Percentiles rank a stretch among this genome's conserved stretches.
Conservation (phyloP, 2,329 filamentous ascomycete genomes). For the Aspergillus carbonarius region DNA sequence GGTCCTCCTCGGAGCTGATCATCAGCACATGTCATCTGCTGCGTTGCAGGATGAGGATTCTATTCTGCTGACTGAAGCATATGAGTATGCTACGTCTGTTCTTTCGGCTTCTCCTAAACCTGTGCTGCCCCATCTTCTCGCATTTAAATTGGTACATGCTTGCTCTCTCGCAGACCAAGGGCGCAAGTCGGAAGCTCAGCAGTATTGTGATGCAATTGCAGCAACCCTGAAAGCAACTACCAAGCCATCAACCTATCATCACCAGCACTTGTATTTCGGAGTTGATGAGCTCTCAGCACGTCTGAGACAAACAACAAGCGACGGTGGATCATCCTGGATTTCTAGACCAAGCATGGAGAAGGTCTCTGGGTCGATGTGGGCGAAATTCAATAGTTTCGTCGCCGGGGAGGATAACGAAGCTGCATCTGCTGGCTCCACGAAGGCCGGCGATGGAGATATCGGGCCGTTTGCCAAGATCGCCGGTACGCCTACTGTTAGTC, state of each 20-base stretch:
- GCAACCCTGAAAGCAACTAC: conserved; percentile 76
- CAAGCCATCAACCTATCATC: conserved; percentile 82
- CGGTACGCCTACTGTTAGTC: conserved; percentile 71
- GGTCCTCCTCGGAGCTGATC: conserved; percentile 82
- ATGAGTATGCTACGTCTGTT: conserved; percentile 83
- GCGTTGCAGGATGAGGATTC: conserved; percentile 79
- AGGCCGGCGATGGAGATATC: conserved; percentile 58
- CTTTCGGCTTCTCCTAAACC: conserved; percentile 57
- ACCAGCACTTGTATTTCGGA: conserved; percentile 68
- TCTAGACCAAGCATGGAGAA: conserved; percentile 95
- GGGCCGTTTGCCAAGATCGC: conserved; percentile 83
- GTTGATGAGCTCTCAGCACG: conserved; percentile 83
- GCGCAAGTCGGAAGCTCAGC: conserved; percentile 74
- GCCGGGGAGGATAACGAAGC: conserved; percentile 80
- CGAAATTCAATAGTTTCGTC: conserved; percentile 94
- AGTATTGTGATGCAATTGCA: conserved; percentile 85
- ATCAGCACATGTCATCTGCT: conserved; percentile 67
- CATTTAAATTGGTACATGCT: conserved; percentile 90
- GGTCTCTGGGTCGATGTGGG: conserved; percentile 86
- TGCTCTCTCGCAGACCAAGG: conserved; percentile 81
- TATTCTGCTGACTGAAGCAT: conserved; percentile 92
- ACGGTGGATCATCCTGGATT: conserved; percentile 82
- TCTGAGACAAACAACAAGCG: conserved; percentile 80
- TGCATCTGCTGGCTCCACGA: conserved; percentile 57
- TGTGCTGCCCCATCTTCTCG: conserved; percentile 76